phyloP scores from a whole-genome alignment of 495 filamentous ascomycete genomes.

The Jackrogersella minutella region DNA sequence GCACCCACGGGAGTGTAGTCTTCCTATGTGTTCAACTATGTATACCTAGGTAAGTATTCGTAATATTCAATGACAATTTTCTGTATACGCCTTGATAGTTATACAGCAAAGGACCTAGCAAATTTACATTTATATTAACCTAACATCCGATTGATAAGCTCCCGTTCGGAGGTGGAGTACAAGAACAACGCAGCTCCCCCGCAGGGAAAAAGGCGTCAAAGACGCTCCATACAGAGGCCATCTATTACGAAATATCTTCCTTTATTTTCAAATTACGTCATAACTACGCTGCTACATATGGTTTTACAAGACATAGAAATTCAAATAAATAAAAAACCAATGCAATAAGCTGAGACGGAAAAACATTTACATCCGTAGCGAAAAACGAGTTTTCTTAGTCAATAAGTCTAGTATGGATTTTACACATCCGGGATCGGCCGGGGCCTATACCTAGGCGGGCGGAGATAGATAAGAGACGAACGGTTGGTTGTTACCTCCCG shows the following conservation, averaged over 20 bases:
- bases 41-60: background rate
- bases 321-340: no score
- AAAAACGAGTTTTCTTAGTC: no score
- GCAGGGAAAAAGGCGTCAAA: constrained; percentile 18
- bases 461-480: constrained; percentile 13
- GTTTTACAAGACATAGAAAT: no score
- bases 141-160: constrained; percentile 13
- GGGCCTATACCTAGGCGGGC: background rate
- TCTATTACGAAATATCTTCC: no score
- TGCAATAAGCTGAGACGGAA: no score
- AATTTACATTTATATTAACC: background rate
- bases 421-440: constrained; percentile 26
- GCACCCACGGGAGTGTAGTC: background rate
- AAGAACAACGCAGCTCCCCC: constrained; percentile 8
- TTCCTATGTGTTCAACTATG: background rate
- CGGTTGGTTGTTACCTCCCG: background rate
- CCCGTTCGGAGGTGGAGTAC: constrained; percentile 12
- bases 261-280: no score
- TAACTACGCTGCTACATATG: no score
- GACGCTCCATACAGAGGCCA: background rate
- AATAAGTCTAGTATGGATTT: no score
- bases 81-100: no score
- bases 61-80: no score
- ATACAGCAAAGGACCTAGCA: background rate
- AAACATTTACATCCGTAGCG: no score